Evolutionary conservation across 345 rosid species (phyloP), one percentile per base, ranked within the genome.

Genomic region (Triadica sebifera): DNA sequence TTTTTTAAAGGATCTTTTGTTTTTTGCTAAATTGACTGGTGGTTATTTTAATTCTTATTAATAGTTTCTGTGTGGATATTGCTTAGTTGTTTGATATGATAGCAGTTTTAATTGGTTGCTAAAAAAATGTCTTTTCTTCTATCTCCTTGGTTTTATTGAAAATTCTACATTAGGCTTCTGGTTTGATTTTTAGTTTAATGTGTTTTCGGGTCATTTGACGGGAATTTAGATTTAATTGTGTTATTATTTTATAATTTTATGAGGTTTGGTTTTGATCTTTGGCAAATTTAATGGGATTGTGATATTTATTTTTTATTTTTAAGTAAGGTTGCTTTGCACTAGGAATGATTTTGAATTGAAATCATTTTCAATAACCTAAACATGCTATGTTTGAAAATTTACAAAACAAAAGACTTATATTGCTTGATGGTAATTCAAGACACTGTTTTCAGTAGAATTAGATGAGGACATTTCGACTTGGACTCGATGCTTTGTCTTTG

Each of bases 71-170:
- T 43, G 47, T 43, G 8, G 47, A 43, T 43, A 43, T 43, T 43
- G 47, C 47, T 43, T 8, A 4, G 15, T 25, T 43, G 66, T 69
- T 71, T 69, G 20, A 57, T n/a, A n/a, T n/a, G n/a, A n/a, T n/a
- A n/a, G n/a, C n/a, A n/a, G n/a, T n/a, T n/a, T n/a, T 53, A 59
- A 59, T 59, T 59, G 38, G 17, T 59, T 59, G 17, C 64, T 59
- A 39, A 59, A 12, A 0, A 25, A 3, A 7, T n/a, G 2, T 0
- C 6, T 16, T 15, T 61, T 61, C 22, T 12, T 34, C 6, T 17
- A 6, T 9, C 45, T 6, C n/a, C 11, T 6, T 61, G 17, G n/a
- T 25, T 24, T 24, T 58, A 43, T 43, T 6, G 8, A 1, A 43
- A 43, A 43, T 43, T 43, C 10, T 4, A 5, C 11, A 34, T 34